These are phyloP conservation scores for Hypoxylon sp. DNA, from an alignment of 2,329 filamentous ascomycete genomes.

Conservation along the genomic window DNA sequence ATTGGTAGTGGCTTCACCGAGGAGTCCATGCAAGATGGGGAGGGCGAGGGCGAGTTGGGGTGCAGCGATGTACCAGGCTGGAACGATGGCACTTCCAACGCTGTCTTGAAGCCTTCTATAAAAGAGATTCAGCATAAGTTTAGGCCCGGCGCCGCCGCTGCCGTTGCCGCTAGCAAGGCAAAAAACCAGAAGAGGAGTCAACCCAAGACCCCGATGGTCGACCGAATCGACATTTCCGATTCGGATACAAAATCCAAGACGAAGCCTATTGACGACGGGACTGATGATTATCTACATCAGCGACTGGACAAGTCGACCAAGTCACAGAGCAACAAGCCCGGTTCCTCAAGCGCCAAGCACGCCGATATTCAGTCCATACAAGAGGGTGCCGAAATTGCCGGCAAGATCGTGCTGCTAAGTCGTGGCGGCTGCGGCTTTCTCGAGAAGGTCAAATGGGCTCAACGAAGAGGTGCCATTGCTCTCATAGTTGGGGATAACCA, in stretches of 20 bases:
- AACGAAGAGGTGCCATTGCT: slow-evolving; percentile 85
- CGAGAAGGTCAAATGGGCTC: slow-evolving; percentile 97
- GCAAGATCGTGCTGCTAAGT: slow-evolving; percentile 90
- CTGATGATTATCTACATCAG: slow-evolving; percentile 82
- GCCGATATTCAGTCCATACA: slow-evolving; percentile 92
- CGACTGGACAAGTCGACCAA: slow-evolving; percentile 45
- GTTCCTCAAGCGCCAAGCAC: slow-evolving; percentile 60
- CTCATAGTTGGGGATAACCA: slow-evolving; percentile 95
- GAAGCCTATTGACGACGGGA: slow-evolving; percentile 70
- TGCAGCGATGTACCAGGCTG: slow-evolving; percentile 95
- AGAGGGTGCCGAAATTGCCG: slow-evolving; percentile 89
- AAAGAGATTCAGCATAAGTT: slow-evolving; percentile 46
- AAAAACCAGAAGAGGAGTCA: slow-evolving; percentile 50
- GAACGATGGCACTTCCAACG: slow-evolving; percentile 67
- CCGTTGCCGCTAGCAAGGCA: slow-evolving; percentile 42
- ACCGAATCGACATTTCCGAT: slow-evolving; percentile 38
- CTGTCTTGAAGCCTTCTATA: slow-evolving; percentile 51
- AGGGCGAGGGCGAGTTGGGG: slow-evolving; percentile 83
- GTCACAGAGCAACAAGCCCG: slow-evolving; percentile 47
- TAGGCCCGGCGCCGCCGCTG: slow-evolving; percentile 42
- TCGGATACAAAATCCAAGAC: slow-evolving; percentile 43
- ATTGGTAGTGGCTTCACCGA: slow-evolving; percentile 91
- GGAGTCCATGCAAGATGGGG: slow-evolving; percentile 70
- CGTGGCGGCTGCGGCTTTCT: slow-evolving; percentile 95
- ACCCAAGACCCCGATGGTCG: slow-evolving; percentile 43